These are phyloP conservation scores for Coemansia sp. DNA, from an alignment of 192 early-diverging fungal species.

Conservation along the genomic window DNA sequence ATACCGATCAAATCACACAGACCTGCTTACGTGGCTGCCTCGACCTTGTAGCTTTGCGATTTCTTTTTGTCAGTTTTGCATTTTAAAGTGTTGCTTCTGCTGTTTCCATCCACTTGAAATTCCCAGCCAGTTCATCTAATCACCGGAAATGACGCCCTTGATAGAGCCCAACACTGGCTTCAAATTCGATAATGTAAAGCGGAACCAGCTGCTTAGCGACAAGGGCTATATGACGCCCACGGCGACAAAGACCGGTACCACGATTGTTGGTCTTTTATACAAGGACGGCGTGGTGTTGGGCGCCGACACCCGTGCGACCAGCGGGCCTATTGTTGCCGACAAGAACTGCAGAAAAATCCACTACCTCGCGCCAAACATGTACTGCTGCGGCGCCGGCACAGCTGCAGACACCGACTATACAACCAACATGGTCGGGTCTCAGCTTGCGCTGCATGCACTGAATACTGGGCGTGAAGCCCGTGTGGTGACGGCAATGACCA, in stretches of 20 bases:
- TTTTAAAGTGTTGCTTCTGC: neutral
- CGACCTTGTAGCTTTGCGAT: neutral
- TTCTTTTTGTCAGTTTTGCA: slow-evolving; percentile 1
- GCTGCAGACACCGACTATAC: slow-evolving; percentile 99
- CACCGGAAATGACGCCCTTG: slow-evolving; percentile 23
- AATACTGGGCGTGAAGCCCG: slow-evolving; percentile 84
- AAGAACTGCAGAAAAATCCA: slow-evolving; percentile 99
- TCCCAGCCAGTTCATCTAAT: neutral
- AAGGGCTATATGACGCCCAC: slow-evolving; percentile 80
- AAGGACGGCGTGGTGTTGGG: slow-evolving; percentile 95
- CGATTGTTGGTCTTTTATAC: slow-evolving; percentile 91
- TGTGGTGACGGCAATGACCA: slow-evolving; percentile 90
- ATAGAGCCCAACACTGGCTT: slow-evolving; percentile 41
- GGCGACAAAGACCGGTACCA: slow-evolving; percentile 94
- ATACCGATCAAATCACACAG: slow-evolving; percentile 17
- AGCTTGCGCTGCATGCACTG: slow-evolving; percentile 91
- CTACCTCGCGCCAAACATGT: slow-evolving; percentile 96
- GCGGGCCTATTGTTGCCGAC: slow-evolving; percentile 93
- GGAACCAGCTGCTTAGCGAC: slow-evolving; percentile 75
- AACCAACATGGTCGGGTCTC: slow-evolving; percentile 86
- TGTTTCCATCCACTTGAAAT: neutral
- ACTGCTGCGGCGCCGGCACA: slow-evolving; percentile 97
- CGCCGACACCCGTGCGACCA: slow-evolving; percentile 96
- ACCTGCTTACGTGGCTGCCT: slow-evolving; percentile 9
- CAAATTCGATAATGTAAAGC: slow-evolving; percentile 54